Conservation (phyloP, 75 land plant genomes). For the Selaginella tamariscina region DNA sequence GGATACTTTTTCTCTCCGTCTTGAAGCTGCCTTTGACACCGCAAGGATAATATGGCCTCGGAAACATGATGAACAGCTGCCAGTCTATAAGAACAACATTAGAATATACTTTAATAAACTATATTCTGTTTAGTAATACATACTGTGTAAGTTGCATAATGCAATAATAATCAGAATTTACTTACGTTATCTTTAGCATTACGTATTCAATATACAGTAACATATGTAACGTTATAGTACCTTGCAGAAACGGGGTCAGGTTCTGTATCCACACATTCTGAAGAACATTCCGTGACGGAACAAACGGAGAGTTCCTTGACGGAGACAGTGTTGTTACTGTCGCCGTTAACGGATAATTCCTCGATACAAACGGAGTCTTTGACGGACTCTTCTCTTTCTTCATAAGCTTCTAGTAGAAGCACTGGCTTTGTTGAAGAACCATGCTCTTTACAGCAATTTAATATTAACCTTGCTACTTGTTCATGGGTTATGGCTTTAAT, state of each 20-base stretch:
- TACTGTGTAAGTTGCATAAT: no score
- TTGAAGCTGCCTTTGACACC: constrained; percentile 83
- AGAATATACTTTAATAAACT: no score
- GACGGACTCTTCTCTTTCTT: background rate
- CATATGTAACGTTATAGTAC: no score
- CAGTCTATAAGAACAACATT: no score
- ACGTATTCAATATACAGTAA: no score
- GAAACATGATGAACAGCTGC: constrained; percentile 97
- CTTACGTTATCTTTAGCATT: no score
- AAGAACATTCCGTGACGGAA: constrained; percentile 21
- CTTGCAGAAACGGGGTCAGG: constrained; percentile 70
- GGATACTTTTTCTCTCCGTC: constrained; percentile 34
- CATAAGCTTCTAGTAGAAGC: constrained; percentile 42
- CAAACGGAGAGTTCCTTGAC: constrained; percentile 6
- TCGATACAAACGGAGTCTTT: background rate
- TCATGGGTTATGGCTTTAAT: constrained; percentile 95
- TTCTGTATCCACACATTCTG: constrained; percentile 29
- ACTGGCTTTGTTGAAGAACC: constrained; percentile 52
- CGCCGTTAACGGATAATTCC: background rate
- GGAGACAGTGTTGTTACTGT: background rate
- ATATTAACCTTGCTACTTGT: constrained; percentile 87
- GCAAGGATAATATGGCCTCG: constrained; percentile 87
- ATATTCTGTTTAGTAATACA: no score
- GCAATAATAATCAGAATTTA: no score
- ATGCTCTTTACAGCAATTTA: constrained; percentile 60